Percentiles rank a stretch among this genome's conserved stretches.
Conservation (phyloP, 345 rosid species). For the Punica granatum region DNA sequence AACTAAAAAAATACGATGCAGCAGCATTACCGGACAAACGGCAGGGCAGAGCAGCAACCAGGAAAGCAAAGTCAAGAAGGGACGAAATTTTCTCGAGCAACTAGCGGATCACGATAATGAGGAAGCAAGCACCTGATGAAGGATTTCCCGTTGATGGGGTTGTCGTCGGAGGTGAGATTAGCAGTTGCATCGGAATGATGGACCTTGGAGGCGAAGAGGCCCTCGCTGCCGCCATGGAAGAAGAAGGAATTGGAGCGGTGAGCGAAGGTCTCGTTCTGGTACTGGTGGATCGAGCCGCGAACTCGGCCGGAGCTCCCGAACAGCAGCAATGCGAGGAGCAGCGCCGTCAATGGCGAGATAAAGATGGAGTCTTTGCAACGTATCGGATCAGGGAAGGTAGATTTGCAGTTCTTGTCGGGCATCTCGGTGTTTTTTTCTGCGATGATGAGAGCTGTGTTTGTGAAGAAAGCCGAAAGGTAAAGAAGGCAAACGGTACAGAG, state of each 20-base stretch:
- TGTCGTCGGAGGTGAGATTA: constrained; percentile 18
- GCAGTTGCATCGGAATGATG: constrained; percentile 2
- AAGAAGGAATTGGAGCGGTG: constrained; percentile 44
- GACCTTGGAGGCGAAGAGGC: constrained; percentile 37
- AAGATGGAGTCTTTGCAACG: neutral
- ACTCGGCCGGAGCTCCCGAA: constrained; percentile 18
- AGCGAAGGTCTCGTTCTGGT: constrained; percentile 25
- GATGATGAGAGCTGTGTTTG: neutral
- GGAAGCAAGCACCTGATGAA: constrained; percentile 26
- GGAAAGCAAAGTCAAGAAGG: neutral
- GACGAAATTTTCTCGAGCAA: neutral
- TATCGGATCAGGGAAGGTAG: neutral
- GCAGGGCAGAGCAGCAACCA: neutral
- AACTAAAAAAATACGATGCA: neutral
- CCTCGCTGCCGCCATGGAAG: constrained; percentile 54
- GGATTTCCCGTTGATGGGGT: constrained; percentile 31
- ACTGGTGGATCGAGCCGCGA: constrained; percentile 38
- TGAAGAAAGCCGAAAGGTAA: neutral
- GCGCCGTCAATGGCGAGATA: neutral
- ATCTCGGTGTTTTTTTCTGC: neutral
- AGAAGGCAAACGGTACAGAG: neutral
- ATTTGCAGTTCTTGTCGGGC: constrained; percentile 4
- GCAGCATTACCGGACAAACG: neutral
- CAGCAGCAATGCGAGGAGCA: neutral
- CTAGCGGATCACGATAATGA: constrained; percentile 6